phyloP scores from a whole-genome alignment of 768 basidiomycete species.

The Paxillus ammoniavirescens region DNA sequence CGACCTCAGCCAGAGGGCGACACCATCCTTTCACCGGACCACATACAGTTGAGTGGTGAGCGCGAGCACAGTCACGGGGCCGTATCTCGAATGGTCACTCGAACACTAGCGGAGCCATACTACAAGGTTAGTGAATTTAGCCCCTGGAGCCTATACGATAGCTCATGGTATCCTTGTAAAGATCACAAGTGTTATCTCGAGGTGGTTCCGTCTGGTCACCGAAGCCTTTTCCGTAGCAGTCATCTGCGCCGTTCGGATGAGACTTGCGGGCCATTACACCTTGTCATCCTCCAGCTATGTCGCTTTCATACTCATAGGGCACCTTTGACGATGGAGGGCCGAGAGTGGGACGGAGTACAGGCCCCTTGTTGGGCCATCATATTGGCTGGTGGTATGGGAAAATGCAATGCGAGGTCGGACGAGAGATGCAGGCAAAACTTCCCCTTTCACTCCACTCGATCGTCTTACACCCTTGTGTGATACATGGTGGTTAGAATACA shows the following conservation, averaged over 20 bases:
- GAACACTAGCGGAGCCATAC: neutral
- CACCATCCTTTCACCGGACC: too few relatives aligned
- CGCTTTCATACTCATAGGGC: neutral
- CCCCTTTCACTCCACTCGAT: neutral
- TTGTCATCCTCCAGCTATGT: neutral
- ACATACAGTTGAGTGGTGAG: too few relatives aligned
- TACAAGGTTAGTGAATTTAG: neutral
- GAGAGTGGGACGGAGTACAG: too few relatives aligned
- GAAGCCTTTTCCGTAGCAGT: neutral
- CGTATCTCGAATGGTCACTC: too few relatives aligned
- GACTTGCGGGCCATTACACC: neutral
- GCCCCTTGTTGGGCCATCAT: too few relatives aligned
- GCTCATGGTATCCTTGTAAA: neutral
- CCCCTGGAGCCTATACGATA: neutral
- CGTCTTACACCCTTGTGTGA: neutral
- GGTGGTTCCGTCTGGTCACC: neutral
- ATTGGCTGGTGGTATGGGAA: neutral
- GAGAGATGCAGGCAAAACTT: too few relatives aligned
- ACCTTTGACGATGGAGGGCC: neutral
- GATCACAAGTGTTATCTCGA: neutral
- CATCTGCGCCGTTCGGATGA: neutral
- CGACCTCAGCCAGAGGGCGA: too few relatives aligned
- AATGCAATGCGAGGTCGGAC: neutral
- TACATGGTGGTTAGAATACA: conserved; percentile 7
- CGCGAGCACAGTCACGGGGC: too few relatives aligned